phyloP scores from a whole-genome alignment of 371 early-diverging fungal species.

The Mortierella sp. region DNA sequence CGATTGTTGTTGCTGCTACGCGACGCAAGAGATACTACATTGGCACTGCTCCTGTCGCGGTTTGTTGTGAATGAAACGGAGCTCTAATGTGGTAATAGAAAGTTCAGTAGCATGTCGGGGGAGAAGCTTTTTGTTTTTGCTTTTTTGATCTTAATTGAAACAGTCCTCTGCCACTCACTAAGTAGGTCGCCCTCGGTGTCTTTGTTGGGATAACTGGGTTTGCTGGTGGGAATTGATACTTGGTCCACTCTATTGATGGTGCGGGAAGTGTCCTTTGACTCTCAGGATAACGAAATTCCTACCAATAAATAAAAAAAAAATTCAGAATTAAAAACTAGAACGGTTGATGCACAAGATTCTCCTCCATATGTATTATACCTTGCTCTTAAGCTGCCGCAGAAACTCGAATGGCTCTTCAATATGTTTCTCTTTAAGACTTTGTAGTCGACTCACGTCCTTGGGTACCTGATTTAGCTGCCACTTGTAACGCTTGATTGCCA shows the following conservation, averaged over 20 bases:
- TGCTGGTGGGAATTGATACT: slow-evolving; percentile 54
- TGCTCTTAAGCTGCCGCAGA: slow-evolving; percentile 59
- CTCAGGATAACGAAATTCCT: slow-evolving; percentile 55
- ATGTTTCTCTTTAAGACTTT: slow-evolving; percentile 62
- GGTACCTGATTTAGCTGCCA: slow-evolving; percentile 63
- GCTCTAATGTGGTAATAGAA: slow-evolving; percentile 1
- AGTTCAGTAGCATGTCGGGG: background rate
- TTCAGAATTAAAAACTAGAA: background rate
- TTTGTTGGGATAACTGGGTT: slow-evolving; percentile 46
- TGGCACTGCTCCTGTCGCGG: slow-evolving; percentile 14
- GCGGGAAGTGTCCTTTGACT: slow-evolving; percentile 46
- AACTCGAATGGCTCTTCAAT: slow-evolving; percentile 65
- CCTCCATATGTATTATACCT: slow-evolving; percentile 39
- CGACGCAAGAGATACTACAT: slow-evolving; percentile 14
- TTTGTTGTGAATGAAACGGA: slow-evolving; percentile 8
- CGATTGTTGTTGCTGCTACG: slow-evolving; percentile 5
- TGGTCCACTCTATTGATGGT: slow-evolving; percentile 51
- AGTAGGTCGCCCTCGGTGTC: slow-evolving; percentile 20
- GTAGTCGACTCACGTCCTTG: slow-evolving; percentile 59
- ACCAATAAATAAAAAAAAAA: background rate
- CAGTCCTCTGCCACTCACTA: slow-evolving; percentile 15
- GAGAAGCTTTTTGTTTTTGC: background rate
- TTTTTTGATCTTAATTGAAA: background rate
- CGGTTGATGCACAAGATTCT: background rate
- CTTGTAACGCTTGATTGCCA: slow-evolving; percentile 52